Percentiles rank a stretch among this genome's conserved stretches.
Evolutionary conservation across 2,329 filamentous ascomycete species (phyloP).

Genomic region (Xylogone sp.): DNA sequence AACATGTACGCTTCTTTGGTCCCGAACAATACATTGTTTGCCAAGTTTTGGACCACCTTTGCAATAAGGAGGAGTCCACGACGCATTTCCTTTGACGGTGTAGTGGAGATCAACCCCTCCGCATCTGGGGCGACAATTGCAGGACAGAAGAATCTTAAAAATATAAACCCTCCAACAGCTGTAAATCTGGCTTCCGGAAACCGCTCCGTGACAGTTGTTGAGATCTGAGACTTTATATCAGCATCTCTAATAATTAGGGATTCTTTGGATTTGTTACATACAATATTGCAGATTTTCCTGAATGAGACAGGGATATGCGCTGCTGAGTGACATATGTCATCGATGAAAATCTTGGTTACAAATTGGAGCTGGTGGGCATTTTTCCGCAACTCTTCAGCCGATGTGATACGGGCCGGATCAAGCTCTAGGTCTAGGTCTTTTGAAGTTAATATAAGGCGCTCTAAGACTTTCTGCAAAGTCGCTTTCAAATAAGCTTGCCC

Average conservation of each 20-base stretch:
- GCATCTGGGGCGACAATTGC: conserved; percentile 68
- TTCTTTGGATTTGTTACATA: conserved; percentile 31
- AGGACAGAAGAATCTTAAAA: conserved; percentile 68
- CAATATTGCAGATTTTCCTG: conserved; percentile 63
- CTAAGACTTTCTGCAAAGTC: conserved; percentile 64
- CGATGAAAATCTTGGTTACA: conserved; percentile 68
- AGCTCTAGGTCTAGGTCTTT: conserved; percentile 66
- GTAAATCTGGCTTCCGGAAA: conserved; percentile 71
- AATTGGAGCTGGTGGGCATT: conserved; percentile 64
- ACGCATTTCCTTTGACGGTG: conserved; percentile 66
- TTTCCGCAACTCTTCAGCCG: conserved; percentile 59
- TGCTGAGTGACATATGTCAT: conserved; percentile 63
- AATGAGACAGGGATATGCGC: conserved; percentile 60
- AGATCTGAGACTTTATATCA: conserved; percentile 42
- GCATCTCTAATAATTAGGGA: background rate
- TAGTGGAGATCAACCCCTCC: conserved; percentile 57
- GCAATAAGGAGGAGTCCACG: conserved; percentile 65
- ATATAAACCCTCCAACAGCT: conserved; percentile 67
- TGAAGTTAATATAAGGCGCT: conserved; percentile 62
- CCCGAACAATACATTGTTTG: conserved; percentile 69
- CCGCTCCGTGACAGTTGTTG: conserved; percentile 55
- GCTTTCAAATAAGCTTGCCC: conserved; percentile 58
- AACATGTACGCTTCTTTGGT: conserved; percentile 73
- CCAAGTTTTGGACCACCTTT: conserved; percentile 68
- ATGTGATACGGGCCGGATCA: conserved; percentile 58